Conservation (phyloP, 805 yeast genomes). For the Yamadazyma insecticola region DNA sequence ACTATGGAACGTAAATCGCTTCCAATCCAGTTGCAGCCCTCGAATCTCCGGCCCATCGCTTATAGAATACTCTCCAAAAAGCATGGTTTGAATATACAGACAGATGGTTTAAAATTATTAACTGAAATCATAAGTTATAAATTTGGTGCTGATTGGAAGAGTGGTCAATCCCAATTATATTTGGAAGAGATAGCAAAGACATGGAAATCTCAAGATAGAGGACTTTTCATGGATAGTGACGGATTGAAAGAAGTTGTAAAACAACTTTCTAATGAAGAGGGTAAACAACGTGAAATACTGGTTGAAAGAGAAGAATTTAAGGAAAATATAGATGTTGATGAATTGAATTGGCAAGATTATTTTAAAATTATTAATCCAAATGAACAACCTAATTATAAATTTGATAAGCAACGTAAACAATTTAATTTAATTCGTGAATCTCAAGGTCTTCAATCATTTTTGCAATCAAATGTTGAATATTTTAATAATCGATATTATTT, state of each 20-base stretch:
- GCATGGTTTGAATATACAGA: conserved; percentile 84
- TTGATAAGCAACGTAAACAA: conserved; percentile 59
- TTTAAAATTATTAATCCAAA: conserved; percentile 62
- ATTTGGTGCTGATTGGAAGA: conserved; percentile 86
- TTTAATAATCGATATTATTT: conserved; percentile 57
- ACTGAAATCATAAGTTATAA: conserved; percentile 72
- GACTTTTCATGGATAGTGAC: conserved; percentile 76
- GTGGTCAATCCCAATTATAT: conserved; percentile 54
- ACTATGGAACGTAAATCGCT: conserved; percentile 30
- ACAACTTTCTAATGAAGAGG: conserved; percentile 35
- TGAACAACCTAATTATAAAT: conserved; percentile 59
- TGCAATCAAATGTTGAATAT: conserved; percentile 28
- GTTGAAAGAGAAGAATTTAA: conserved; percentile 15
- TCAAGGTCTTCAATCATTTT: conserved; percentile 12
- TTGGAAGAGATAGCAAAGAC: conserved; percentile 72
- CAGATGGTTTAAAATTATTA: conserved; percentile 70
- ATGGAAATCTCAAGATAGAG: conserved; percentile 90
- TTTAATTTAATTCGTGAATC: conserved; percentile 36
- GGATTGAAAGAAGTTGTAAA: conserved; percentile 60
- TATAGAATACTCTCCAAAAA: conserved; percentile 87
- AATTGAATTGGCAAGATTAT: conserved; percentile 63
- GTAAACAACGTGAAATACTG: conserved; percentile 14
- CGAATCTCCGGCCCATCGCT: conserved; percentile 85
- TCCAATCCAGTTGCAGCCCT: conserved; percentile 75
- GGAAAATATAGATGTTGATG: conserved; percentile 20